These are phyloP conservation scores for Colletotrichum eremochloae DNA, from an alignment of 2,329 filamentous ascomycete genomes.

Conservation along the genomic window DNA sequence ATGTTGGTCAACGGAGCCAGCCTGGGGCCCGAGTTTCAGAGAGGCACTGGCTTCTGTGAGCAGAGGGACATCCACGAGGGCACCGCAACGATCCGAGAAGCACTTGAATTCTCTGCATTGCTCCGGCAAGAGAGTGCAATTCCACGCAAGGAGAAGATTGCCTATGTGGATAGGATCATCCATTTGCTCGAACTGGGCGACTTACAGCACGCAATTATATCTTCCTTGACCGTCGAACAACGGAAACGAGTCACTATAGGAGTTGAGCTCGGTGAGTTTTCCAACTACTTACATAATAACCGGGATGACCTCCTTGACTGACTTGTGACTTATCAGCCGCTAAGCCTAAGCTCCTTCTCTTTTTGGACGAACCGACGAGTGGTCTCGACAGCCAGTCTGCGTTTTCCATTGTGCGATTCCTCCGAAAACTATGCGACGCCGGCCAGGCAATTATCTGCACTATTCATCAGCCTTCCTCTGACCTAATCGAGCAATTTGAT, in stretches of 20 bases:
- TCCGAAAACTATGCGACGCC: constrained; percentile 66
- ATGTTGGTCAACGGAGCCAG: constrained; percentile 73
- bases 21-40: constrained; percentile 72
- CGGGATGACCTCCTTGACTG: not conserved
- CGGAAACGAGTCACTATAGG: constrained; percentile 77
- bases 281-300: too few relatives aligned
- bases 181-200: constrained; percentile 74
- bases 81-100: constrained; percentile 75
- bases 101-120: constrained; percentile 75
- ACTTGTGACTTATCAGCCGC: constrained; percentile 52
- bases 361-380: constrained; percentile 76
- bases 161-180: constrained; percentile 76
- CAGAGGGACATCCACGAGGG: constrained; percentile 78
- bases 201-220: constrained; percentile 76
- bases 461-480: constrained; percentile 72
- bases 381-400: constrained; percentile 55
- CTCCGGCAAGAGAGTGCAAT: constrained; percentile 70
- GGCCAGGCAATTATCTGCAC: constrained; percentile 76
- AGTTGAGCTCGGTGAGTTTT: constrained; percentile 67
- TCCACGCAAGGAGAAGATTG: constrained; percentile 71
- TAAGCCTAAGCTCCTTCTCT: constrained; percentile 74
- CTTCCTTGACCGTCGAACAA: constrained; percentile 60
- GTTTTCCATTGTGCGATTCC: constrained; percentile 57
- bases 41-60: constrained; percentile 77
- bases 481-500: constrained; percentile 77